phyloP scores from a whole-genome alignment of 768 basidiomycete species.

The Leucosporidium creatinivorum region DNA sequence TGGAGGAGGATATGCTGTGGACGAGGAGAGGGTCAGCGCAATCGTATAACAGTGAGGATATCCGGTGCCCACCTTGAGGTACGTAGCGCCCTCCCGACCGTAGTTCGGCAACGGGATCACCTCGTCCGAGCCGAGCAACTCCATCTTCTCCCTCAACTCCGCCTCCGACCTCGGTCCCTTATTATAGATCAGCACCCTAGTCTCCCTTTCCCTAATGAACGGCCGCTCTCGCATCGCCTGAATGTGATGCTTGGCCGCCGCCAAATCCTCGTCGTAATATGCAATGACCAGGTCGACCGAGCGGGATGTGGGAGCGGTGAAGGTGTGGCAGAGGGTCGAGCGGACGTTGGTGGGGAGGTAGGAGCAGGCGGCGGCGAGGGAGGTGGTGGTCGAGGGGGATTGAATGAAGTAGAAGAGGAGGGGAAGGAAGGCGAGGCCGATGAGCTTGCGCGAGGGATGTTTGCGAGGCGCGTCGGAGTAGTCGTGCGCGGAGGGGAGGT shows the following conservation, averaged over 20 bases:
- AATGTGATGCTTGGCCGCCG: conserved; percentile 29
- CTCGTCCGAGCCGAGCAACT: conserved; percentile 33
- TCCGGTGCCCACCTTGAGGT: conserved; percentile 38
- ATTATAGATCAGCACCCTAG: conserved; percentile 37
- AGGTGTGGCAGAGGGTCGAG: conserved; percentile 14
- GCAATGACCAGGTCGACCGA: conserved; percentile 35
- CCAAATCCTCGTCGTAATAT: conserved; percentile 37
- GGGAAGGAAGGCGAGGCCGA: conserved; percentile 23
- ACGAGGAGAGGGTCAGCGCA: neutral
- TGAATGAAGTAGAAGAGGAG: conserved; percentile 12
- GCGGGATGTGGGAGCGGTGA: neutral
- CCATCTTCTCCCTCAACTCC: conserved; percentile 23
- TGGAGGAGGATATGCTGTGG: conserved; percentile 39
- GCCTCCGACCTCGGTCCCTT: conserved; percentile 31
- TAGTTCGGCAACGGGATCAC: conserved; percentile 38
- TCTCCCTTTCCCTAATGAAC: conserved; percentile 3
- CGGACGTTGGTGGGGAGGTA: conserved; percentile 17
- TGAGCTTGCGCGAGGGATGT: neutral
- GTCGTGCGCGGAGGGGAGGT: too few relatives aligned
- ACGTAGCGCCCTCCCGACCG: conserved; percentile 42
- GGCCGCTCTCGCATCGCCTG: neutral
- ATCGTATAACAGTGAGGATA: neutral
- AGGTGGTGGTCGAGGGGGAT: conserved; percentile 3
- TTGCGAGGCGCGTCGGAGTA: too few relatives aligned
- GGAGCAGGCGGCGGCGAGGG: conserved; percentile 16